Conservation (phyloP, 768 basidiomycete genomes). For the Hortiboletus campestris region DNA sequence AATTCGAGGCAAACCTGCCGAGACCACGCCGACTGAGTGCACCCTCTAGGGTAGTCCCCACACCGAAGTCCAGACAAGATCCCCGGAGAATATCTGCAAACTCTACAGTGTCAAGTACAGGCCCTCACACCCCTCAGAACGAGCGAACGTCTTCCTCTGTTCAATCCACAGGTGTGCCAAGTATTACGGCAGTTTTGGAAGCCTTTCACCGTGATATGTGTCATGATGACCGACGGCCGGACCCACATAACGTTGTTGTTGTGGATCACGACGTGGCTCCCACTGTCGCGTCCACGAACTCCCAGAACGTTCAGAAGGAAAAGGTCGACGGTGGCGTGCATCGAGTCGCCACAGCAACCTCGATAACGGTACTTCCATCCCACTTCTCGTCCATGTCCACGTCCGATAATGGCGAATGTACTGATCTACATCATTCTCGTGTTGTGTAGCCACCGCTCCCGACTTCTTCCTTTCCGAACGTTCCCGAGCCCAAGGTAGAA, state of each 20-base stretch:
- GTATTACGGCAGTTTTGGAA: slow-evolving; percentile 30
- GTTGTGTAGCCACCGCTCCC: slow-evolving; percentile 22
- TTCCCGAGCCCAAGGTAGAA: slow-evolving; percentile 6
- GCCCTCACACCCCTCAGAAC: slow-evolving; percentile 22
- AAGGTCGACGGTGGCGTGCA: slow-evolving; percentile 16
- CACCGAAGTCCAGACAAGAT: slow-evolving; percentile 4
- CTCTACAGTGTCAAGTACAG: slow-evolving; percentile 19
- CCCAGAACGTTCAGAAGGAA: slow-evolving; percentile 15
- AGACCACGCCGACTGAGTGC: slow-evolving; percentile 35
- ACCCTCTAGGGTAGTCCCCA: slow-evolving; percentile 15
- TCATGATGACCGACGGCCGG: slow-evolving; percentile 8
- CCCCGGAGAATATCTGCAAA: slow-evolving; percentile 21
- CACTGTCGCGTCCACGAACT: slow-evolving; percentile 1
- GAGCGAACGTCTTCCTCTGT: slow-evolving; percentile 11
- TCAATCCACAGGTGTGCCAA: slow-evolving; percentile 16
- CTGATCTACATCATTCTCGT: slow-evolving; percentile 18
- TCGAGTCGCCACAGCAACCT: slow-evolving; percentile 27
- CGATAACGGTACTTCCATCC: slow-evolving; percentile 31
- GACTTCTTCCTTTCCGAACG: slow-evolving; percentile 19
- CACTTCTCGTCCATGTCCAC: slow-evolving; percentile 12
- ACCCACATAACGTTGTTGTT: slow-evolving; percentile 13
- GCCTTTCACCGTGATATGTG: slow-evolving; percentile 23
- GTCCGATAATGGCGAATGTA: slow-evolving; percentile 13
- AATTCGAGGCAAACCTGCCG: slow-evolving; percentile 39
- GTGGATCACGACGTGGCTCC: neutral